phyloP scores from a whole-genome alignment of 768 basidiomycete species.

The Suillus variegatus region DNA sequence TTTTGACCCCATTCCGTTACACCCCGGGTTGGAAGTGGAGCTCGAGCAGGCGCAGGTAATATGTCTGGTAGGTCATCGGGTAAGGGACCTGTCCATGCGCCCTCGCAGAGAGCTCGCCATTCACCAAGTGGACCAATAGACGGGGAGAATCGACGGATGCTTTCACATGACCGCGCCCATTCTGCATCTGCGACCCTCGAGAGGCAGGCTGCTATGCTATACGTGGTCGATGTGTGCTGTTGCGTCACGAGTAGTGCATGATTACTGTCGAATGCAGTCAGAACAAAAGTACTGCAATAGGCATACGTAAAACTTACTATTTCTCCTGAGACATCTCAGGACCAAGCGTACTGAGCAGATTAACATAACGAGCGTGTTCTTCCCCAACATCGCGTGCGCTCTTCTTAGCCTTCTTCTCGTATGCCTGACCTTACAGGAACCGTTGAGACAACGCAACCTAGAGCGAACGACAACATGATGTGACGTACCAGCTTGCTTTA shows the following conservation, averaged over 20 bases:
- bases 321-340: slow-evolving; percentile 82
- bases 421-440: slow-evolving; percentile 53
- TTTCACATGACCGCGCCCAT: slow-evolving; percentile 73
- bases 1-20: slow-evolving; percentile 35
- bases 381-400: slow-evolving; percentile 64
- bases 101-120: slow-evolving; percentile 76
- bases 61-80: slow-evolving; percentile 31
- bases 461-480: background rate
- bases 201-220: slow-evolving; percentile 62
- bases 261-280: slow-evolving; percentile 45
- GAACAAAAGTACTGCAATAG: background rate
- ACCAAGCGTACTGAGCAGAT: slow-evolving; percentile 67
- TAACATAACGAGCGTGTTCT: slow-evolving; percentile 78
- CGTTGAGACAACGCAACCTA: slow-evolving; percentile 9
- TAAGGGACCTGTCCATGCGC: slow-evolving; percentile 59
- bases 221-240: slow-evolving; percentile 57
- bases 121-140: slow-evolving; percentile 70
- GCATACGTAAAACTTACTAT: slow-evolving; percentile 49
- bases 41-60: slow-evolving; percentile 10
- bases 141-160: slow-evolving; percentile 66
- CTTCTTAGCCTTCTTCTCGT: slow-evolving; percentile 83
- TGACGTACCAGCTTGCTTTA: slow-evolving; percentile 70
- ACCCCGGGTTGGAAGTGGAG: background rate
- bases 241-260: slow-evolving; percentile 65
- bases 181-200: slow-evolving; percentile 77